phyloP scores from a whole-genome alignment of 202 grass and related monocot species.

The Musa balbisiana region DNA sequence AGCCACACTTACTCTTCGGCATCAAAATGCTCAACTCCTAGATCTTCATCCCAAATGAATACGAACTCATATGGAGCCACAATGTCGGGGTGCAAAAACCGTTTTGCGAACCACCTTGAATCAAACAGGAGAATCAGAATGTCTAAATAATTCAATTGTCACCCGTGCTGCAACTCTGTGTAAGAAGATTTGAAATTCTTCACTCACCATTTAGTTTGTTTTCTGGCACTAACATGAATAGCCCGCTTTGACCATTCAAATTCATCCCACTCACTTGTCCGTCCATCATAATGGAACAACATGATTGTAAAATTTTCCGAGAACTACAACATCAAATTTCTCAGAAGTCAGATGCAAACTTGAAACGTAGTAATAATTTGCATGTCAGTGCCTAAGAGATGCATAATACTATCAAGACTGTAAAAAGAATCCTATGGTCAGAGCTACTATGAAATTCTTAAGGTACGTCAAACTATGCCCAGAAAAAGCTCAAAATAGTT shows the following conservation, averaged over 20 bases:
- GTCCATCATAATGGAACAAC: constrained; percentile 95
- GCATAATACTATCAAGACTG: no score
- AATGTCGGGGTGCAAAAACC: constrained; percentile 95
- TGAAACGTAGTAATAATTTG: constrained; percentile 17
- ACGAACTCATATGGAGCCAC: constrained; percentile 77
- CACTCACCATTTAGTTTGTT: constrained; percentile 82
- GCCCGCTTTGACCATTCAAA: constrained; percentile 93
- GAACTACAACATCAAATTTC: constrained; percentile 50
- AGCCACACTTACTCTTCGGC: constrained; percentile 58
- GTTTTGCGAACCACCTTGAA: constrained; percentile 88
- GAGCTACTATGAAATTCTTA: no score
- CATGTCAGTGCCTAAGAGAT: no score
- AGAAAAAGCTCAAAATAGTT: no score
- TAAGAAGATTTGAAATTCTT: neutral
- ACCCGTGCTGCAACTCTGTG: neutral
- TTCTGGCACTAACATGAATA: constrained; percentile 66
- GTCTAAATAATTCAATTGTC: neutral
- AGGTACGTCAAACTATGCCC: no score
- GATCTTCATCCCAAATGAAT: constrained; percentile 96
- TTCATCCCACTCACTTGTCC: constrained; percentile 83
- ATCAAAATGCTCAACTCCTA: constrained; percentile 88
- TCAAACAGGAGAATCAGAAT: neutral
- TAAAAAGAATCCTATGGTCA: no score
- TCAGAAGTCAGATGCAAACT: neutral
- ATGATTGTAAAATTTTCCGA: constrained; percentile 82